Base-by-base conservation (phyloP, 305 asterid species). In the Fraxinus paxiana region DNA sequence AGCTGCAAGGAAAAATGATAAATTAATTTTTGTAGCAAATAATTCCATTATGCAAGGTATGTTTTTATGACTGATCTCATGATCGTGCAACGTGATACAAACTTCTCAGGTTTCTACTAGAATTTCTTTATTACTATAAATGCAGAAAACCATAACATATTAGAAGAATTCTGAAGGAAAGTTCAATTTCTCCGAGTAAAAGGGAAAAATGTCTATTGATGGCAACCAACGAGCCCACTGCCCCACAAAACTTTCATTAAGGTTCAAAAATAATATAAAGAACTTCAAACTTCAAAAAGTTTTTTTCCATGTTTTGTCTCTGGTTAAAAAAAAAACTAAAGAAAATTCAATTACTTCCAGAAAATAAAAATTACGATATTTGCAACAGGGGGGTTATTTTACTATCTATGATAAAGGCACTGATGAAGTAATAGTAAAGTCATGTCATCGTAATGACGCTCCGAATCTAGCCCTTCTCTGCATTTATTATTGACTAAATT, bases 1-100 rank as follows among this genome's bases (percentile, higher is more conserved):
- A 92, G 90, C 98, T 94, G 92, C 86, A 83, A 59, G 71, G 41
- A 71, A 56, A 61, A 35, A 56, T 8, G 59, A 51, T 46, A 72
- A 81, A 10, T 76, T 33, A 77, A 43, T 77, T 75, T n/a, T 35
- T 81, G 9, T 30, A 37, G 77, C 26, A 63, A 77, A 34, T 18
- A 24, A n/a, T 76, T 7, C 69, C 22, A 65, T 46, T 12, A 30
- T 70, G 75, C 61, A 24, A 63, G 72, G 17, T 26, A 63, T 63
- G 72, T 10, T 63, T 26, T 10, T 63, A 63, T 22, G 72, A 63
- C 70, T 2, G 72, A 22, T 30, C 72, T 56, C 73, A 48, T 82
- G 59, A 31, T 48, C 31, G 73, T 35, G 79, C 38, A 75, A 75
- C 63, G 56, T 61, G 74, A 74, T 78, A 0, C 34, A 83, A 35